phyloP scores from a whole-genome alignment of 768 basidiomycete species.

The Lanmaoa pseudosensibilis region DNA sequence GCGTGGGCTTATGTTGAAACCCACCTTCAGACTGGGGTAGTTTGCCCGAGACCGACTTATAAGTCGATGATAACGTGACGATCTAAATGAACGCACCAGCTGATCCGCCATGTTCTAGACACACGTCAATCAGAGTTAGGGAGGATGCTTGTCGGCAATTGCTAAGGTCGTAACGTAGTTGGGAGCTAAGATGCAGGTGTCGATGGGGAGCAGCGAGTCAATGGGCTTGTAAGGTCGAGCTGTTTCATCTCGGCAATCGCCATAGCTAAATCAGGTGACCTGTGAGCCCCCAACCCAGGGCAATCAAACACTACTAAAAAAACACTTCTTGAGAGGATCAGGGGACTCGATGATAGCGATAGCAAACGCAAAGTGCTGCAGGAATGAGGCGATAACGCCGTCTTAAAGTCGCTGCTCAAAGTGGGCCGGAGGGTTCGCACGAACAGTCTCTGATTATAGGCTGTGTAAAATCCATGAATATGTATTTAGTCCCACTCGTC shows the following conservation, averaged over 20 bases:
- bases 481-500: conserved; percentile 54
- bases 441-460: conserved; percentile 8
- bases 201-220: conserved; percentile 8
- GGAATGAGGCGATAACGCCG: neutral
- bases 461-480: conserved; percentile 7
- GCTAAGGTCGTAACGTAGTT: conserved; percentile 2
- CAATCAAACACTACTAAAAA: neutral
- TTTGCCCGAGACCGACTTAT: conserved; percentile 14
- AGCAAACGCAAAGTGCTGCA: neutral
- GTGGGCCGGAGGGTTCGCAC: neutral
- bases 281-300: conserved; percentile 20
- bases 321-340: neutral
- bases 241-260: conserved; percentile 37
- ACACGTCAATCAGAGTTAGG: neutral
- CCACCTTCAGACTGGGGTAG: conserved; percentile 55
- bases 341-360: neutral
- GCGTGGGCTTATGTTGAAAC: conserved; percentile 1
- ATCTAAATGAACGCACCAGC: conserved; percentile 41
- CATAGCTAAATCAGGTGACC: conserved; percentile 26
- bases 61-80: conserved; percentile 12
- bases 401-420: neutral
- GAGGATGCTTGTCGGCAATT: neutral
- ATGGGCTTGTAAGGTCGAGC: conserved; percentile 1
- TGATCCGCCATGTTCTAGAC: conserved; percentile 54
- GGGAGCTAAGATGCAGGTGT: conserved; percentile 1